phyloP scores from a whole-genome alignment of 2,329 filamentous ascomycete genomes.

The Colletotrichum godetiae region DNA sequence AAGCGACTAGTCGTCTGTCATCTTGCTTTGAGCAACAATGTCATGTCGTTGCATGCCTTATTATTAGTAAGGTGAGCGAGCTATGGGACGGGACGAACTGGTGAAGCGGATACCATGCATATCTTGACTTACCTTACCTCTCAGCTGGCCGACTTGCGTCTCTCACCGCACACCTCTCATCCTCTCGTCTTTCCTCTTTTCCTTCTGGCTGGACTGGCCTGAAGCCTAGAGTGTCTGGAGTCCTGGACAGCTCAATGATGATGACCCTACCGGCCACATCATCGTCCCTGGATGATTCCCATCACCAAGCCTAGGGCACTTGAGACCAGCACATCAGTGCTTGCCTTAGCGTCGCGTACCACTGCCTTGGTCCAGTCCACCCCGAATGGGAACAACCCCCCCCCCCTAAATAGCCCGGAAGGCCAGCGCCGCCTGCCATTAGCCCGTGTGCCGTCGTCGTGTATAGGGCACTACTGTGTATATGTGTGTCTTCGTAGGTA shows the following conservation, averaged over 20 bases:
- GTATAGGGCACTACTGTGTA: not conserved
- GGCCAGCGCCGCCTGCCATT: not conserved
- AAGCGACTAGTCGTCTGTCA: not conserved
- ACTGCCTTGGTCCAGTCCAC: not conserved
- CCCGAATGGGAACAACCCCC: not conserved
- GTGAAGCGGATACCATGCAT: conserved; percentile 7
- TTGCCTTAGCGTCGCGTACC: conserved; percentile 6
- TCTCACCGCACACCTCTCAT: not conserved
- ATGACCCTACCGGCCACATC: not conserved
- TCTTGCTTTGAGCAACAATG: not conserved
- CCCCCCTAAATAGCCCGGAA: not conserved
- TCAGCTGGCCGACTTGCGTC: not conserved
- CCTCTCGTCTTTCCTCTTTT: conserved; percentile 3
- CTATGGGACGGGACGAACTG: conserved; percentile 12
- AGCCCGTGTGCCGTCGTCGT: not conserved
- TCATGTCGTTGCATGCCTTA: not conserved
- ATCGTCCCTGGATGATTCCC: not conserved
- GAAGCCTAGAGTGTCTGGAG: not conserved
- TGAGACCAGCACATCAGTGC: conserved; percentile 5
- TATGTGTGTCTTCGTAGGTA: not conserved
- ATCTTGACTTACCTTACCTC: not conserved
- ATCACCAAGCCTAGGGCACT: not conserved
- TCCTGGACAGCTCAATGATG: not conserved
- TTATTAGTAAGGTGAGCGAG: conserved; percentile 5
- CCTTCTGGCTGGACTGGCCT: not conserved